Base-by-base conservation (phyloP, 1,284 basidiomycete species). In the Dichomitus squalens region DNA sequence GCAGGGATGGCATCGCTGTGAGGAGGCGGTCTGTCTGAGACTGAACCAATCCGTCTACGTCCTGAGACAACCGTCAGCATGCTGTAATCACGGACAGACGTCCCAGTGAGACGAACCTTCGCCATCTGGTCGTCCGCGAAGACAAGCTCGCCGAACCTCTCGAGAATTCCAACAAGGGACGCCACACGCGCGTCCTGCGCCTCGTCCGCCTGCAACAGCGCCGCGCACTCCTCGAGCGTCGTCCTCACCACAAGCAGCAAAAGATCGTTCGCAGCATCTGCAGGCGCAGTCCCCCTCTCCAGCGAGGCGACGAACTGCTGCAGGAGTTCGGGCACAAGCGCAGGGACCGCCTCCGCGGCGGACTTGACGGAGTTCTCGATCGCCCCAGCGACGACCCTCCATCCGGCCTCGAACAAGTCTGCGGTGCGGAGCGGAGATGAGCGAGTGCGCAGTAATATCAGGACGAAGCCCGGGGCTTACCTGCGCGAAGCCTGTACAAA, bases 351-450 rank as follows among this genome's bases (percentile, higher is more conserved):
- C 33, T 40, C 65, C 31, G 46, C 64, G 52, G 59, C 14, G 20
- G 66, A 48, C 4, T 52, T 47, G 1, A 66, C 29, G n/a, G 61
- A 55, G 9, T 41, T 47, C n/a, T 61, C 63, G 43, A 79, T 67
- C 6, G 61, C 64, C 7, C 47, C 56, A 0, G 70, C 62, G 29
- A 84, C 64, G 0, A 71, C 68, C 3, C 69, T 70, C 79, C 86
- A 87, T 1, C 76, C 80, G 3, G 70, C 69, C 12, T 74, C 66
- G 60, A 82, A 83, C 16, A 87, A 63, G 6, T 60, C 61, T 63
- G 39, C 1, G 25, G 23, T 12, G 3, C 2, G 14, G 33, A 67
- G 76, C 3, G 16, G 31, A 66, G 76, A 80, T 20, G 50, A 57
- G 41, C 59, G 29, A 20, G 34, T 20, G 4, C 46, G 36, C 27